Percentiles rank a stretch among this genome's conserved stretches.
phyloP scores from a whole-genome alignment of 1,139 yeast species.

The Pichia cactophila region DNA sequence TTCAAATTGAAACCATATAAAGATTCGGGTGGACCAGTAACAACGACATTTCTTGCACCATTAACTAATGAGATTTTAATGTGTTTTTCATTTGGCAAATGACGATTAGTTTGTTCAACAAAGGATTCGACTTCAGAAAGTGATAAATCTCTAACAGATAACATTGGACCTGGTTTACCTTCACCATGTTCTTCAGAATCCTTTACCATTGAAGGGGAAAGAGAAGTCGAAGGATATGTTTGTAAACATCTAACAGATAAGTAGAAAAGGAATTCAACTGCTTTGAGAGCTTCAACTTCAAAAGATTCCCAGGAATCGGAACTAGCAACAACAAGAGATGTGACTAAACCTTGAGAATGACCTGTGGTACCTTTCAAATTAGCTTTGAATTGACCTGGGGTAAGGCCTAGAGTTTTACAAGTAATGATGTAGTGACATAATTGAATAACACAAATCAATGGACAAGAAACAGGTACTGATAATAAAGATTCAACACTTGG shows the following conservation, averaged over 20 bases:
- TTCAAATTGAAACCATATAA: slow-evolving; percentile 90
- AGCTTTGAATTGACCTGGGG: slow-evolving; percentile 82
- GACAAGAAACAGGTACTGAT: slow-evolving; percentile 91
- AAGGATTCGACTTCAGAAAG: slow-evolving; percentile 68
- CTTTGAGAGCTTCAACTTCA: slow-evolving; percentile 62
- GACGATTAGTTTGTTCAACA: slow-evolving; percentile 83
- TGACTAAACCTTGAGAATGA: slow-evolving; percentile 95
- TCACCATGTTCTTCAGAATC: slow-evolving; percentile 92
- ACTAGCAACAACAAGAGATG: slow-evolving; percentile 86
- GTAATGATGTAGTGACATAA: slow-evolving; percentile 88
- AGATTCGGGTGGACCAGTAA: slow-evolving; percentile 98
- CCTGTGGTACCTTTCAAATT: slow-evolving; percentile 84
- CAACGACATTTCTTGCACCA: slow-evolving; percentile 93
- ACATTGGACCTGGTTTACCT: slow-evolving; percentile 97
- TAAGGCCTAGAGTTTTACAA: slow-evolving; percentile 73
- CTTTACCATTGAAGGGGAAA: slow-evolving; percentile 89
- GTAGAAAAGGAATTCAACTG: slow-evolving; percentile 79
- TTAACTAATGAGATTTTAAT: slow-evolving; percentile 84
- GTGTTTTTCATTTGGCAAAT: slow-evolving; percentile 86
- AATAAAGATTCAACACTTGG: slow-evolving; percentile 87
- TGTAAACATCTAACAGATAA: slow-evolving; percentile 89
- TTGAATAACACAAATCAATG: slow-evolving; percentile 91
- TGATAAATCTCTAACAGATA: slow-evolving; percentile 83
- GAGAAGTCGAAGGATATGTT: slow-evolving; percentile 86
- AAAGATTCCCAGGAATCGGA: slow-evolving; percentile 83